These are phyloP conservation scores for Hydnum rufescens DNA, from an alignment of 768 basidiomycete genomes.

Conservation along the genomic window DNA sequence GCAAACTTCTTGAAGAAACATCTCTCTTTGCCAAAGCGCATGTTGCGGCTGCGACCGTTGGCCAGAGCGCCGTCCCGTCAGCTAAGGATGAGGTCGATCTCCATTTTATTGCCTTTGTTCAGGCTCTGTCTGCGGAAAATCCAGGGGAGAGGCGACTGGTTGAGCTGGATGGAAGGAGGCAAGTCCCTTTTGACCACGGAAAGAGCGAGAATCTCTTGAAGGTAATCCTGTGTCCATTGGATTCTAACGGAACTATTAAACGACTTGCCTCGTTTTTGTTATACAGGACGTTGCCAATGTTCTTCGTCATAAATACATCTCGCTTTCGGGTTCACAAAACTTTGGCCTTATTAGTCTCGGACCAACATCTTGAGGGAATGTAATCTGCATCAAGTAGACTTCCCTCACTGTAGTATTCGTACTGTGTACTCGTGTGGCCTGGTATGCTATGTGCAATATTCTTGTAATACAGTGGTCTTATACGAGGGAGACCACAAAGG, in stretches of 20 bases:
- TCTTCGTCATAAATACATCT: slow-evolving; percentile 40
- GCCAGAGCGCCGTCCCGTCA: slow-evolving; percentile 43
- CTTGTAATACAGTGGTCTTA: too few species aligned
- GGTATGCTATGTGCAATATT: too few species aligned
- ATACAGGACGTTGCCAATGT: slow-evolving; percentile 45
- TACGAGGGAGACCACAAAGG: too few species aligned
- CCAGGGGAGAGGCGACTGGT: slow-evolving; percentile 30
- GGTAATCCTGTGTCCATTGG: slow-evolving; percentile 14
- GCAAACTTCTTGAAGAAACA: slow-evolving; percentile 53
- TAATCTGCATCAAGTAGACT: too few species aligned
- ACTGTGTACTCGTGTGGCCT: too few species aligned
- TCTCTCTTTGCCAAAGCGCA: slow-evolving; percentile 65
- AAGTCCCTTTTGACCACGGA: slow-evolving; percentile 66
- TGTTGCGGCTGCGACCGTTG: slow-evolving; percentile 40
- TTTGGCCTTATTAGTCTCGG: not conserved
- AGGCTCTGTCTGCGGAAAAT: slow-evolving; percentile 26
- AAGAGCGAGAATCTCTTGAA: slow-evolving; percentile 36
- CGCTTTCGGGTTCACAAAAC: slow-evolving; percentile 19
- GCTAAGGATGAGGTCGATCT: slow-evolving; percentile 47
- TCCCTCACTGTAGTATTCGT: too few species aligned
- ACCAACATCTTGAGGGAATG: too few species aligned
- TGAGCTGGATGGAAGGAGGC: slow-evolving; percentile 67
- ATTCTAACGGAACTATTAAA: slow-evolving; percentile 11
- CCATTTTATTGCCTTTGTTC: slow-evolving; percentile 79
- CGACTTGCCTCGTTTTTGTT: not conserved